Percentiles rank a stretch among this genome's conserved stretches.
These are phyloP conservation scores for Leishmania tarentolae DNA, from an alignment of 208 protist species.

Conservation along the genomic window DNA sequence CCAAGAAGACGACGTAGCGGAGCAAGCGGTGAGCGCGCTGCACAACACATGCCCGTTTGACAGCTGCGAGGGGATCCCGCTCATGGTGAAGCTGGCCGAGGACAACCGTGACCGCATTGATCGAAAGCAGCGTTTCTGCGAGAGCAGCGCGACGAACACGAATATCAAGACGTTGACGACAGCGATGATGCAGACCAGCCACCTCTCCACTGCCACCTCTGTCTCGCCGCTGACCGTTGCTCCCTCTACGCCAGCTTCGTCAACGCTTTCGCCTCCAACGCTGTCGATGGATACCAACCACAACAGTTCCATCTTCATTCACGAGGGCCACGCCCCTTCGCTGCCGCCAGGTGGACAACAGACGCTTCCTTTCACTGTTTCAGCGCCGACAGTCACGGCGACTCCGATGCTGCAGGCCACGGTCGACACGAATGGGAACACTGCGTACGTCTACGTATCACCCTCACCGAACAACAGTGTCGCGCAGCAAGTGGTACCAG, in stretches of 20 bases:
- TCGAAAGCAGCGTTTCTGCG: constrained; percentile 32
- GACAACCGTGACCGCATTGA: constrained; percentile 58
- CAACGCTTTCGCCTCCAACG: constrained; percentile 19
- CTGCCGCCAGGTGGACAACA: constrained; percentile 7
- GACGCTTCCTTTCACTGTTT: constrained; percentile 9
- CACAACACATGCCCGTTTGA: constrained; percentile 73
- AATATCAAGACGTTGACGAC: neutral
- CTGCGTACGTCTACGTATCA: constrained; percentile 21
- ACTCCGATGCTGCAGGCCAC: constrained; percentile 23
- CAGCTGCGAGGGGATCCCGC: constrained; percentile 53
- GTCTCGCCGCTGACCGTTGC: constrained; percentile 11
- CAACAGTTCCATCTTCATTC: neutral
- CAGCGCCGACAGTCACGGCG: neutral
- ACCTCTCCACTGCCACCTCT: neutral
- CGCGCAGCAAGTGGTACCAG: neutral
- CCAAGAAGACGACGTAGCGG: constrained; percentile 55
- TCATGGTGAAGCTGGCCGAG: constrained; percentile 75
- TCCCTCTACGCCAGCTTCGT: constrained; percentile 19
- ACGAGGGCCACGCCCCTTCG: constrained; percentile 11
- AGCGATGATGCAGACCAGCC: constrained; percentile 1
- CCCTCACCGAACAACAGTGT: neutral
- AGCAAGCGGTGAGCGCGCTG: constrained; percentile 46
- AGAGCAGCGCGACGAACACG: neutral
- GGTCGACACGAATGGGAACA: constrained; percentile 20
- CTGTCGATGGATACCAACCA: constrained; percentile 14